Evolutionary conservation across 805 yeast species (phyloP).

Genomic region (Sugiyamaella americana): DNA sequence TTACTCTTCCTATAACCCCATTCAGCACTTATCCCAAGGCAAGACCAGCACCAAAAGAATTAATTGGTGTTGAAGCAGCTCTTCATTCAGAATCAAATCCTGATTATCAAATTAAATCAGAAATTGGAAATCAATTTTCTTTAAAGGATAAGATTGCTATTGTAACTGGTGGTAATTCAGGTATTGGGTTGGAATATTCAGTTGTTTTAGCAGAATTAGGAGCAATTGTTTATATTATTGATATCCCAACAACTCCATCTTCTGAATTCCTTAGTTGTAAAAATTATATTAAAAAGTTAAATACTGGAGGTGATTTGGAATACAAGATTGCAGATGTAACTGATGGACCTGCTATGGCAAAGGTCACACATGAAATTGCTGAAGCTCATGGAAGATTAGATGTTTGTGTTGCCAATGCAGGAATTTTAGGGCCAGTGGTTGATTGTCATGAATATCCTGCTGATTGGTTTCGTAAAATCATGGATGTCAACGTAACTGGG

Average conservation of each 20-base stretch:
- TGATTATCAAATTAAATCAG: conserved; percentile 19
- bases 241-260: conserved; percentile 24
- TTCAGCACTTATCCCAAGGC: conserved; percentile 21
- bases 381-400: conserved; percentile 51
- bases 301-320: conserved; percentile 33
- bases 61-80: conserved; percentile 28
- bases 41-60: conserved; percentile 23
- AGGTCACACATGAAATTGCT: conserved; percentile 42
- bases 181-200: conserved; percentile 41
- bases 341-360: conserved; percentile 32
- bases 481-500: conserved; percentile 65
- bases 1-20: conserved; percentile 22
- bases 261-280: conserved; percentile 24
- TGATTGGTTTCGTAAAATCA: conserved; percentile 55
- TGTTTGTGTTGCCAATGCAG: conserved; percentile 72
- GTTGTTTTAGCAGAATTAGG: conserved; percentile 40
- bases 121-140: conserved; percentile 36
- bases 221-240: conserved; percentile 37
- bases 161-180: conserved; percentile 41
- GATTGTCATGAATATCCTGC: conserved; percentile 52
- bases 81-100: conserved; percentile 23
- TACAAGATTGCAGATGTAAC: conserved; percentile 46
- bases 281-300: conserved; percentile 24
- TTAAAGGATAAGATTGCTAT: conserved; percentile 39
- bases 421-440: conserved; percentile 37